A percentile compares a stretch with the other conserved stretches of the same genome.
Evolutionary conservation across 805 yeast species (phyloP).

Genomic region (Ogataea philodendri): DNA sequence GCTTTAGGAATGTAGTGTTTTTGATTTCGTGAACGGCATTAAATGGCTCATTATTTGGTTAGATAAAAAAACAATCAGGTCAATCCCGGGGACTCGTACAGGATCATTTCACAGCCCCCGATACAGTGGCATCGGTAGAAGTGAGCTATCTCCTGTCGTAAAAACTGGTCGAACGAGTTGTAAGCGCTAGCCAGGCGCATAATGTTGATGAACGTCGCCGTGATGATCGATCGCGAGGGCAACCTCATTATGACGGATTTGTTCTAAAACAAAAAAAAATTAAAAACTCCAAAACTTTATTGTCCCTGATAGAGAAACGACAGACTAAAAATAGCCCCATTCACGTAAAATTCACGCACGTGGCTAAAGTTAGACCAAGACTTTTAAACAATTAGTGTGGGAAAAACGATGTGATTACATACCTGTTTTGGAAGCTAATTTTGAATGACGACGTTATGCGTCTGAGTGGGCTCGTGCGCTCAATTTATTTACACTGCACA

Average conservation of each 20-base stretch:
- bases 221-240: slow-evolving; percentile 22
- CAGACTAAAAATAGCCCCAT: too few species aligned
- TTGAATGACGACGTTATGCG: too few species aligned
- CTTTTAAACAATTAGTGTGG: too few species aligned
- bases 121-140: slow-evolving; percentile 20
- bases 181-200: slow-evolving; percentile 27
- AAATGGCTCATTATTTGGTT: too few species aligned
- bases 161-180: slow-evolving; percentile 18
- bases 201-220: slow-evolving; percentile 23
- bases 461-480: too few species aligned
- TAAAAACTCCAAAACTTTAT: background rate
- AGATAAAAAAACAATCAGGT: slow-evolving; percentile 3
- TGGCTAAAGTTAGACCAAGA: too few species aligned
- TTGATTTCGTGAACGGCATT: background rate
- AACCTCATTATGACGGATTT: slow-evolving; percentile 9
- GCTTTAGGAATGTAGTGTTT: too few species aligned
- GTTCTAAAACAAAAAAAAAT: background rate
- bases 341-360: too few species aligned
- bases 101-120: slow-evolving; percentile 22
- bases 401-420: too few species aligned
- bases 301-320: too few species aligned
- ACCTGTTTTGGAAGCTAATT: too few species aligned
- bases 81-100: slow-evolving; percentile 17
- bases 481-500: too few species aligned
- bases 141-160: slow-evolving; percentile 17